Conservation (phyloP, 345 rosid species). For the Isatis tinctoria region DNA sequence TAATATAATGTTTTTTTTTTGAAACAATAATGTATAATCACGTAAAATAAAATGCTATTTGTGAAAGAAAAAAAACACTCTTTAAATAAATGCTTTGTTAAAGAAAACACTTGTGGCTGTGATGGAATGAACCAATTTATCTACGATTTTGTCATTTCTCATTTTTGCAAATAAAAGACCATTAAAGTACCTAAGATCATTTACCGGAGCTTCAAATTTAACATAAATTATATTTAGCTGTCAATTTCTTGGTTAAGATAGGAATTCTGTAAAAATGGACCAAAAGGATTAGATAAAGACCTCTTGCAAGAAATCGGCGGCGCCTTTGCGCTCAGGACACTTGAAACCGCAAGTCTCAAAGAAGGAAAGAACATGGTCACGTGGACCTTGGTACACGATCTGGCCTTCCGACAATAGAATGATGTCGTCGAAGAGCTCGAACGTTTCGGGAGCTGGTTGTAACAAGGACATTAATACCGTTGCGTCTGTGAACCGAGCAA, state of each 20-base stretch:
- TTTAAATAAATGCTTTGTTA: too few species aligned
- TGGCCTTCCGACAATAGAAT: conserved; percentile 74
- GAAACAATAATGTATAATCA: too few species aligned
- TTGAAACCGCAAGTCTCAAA: conserved; percentile 67
- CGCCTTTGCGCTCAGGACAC: conserved; percentile 83
- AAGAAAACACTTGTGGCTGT: too few species aligned
- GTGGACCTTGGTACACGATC: conserved; percentile 88
- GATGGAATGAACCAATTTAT: background rate
- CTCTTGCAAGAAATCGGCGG: conserved; percentile 95
- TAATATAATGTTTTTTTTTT: too few species aligned
- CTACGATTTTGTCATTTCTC: background rate
- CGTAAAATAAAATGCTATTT: too few species aligned
- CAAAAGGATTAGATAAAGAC: conserved; percentile 24
- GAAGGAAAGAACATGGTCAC: conserved; percentile 54
- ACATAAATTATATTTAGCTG: background rate
- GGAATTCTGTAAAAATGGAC: background rate
- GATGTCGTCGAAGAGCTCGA: conserved; percentile 82
- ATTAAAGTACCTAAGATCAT: too few species aligned
- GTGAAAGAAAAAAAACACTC: too few species aligned
- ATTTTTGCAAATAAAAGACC: too few species aligned
- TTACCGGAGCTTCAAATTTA: background rate
- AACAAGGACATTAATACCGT: conserved; percentile 76
- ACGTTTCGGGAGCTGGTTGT: conserved; percentile 94
- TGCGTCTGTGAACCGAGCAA: conserved; percentile 68
- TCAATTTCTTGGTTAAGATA: background rate